Evolutionary conservation across 1,284 basidiomycete genomes (phyloP).

Genomic region (Ceratobasidium sp.): DNA sequence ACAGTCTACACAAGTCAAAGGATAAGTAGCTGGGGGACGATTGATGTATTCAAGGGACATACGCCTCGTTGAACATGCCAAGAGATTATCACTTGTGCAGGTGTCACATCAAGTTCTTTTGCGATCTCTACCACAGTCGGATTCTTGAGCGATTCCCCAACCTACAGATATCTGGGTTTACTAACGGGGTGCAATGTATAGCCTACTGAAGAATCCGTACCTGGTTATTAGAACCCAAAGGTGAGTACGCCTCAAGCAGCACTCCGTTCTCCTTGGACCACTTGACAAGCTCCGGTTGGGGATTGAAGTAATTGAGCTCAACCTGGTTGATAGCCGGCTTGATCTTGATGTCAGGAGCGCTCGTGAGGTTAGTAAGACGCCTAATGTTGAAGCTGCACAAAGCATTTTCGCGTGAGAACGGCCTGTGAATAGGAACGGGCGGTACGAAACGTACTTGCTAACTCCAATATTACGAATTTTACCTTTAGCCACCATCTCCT

Average conservation of each 20-base stretch:
- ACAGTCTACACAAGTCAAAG: constrained; percentile 44
- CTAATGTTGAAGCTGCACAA: constrained; percentile 68
- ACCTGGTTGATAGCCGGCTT: constrained; percentile 82
- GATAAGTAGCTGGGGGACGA: neutral
- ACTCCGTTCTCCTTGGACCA: constrained; percentile 75
- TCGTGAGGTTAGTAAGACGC: constrained; percentile 71
- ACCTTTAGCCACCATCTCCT: constrained; percentile 60
- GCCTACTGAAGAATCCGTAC: constrained; percentile 69
- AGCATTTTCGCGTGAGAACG: constrained; percentile 3
- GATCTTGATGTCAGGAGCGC: constrained; percentile 67
- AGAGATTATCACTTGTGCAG: constrained; percentile 82
- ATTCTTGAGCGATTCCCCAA: constrained; percentile 41
- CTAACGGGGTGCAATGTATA: constrained; percentile 58
- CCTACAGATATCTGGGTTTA: constrained; percentile 13
- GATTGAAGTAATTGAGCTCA: constrained; percentile 85
- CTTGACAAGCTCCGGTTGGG: constrained; percentile 84
- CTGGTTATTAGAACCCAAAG: constrained; percentile 72
- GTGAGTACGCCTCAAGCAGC: constrained; percentile 83
- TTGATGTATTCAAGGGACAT: constrained; percentile 52
- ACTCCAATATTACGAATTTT: constrained; percentile 62
- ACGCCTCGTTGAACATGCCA: constrained; percentile 87
- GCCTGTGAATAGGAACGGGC: neutral
- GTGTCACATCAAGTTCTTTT: constrained; percentile 74
- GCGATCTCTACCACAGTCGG: constrained; percentile 67
- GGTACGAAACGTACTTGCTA: constrained; percentile 57